Evolutionary conservation across 805 yeast genomes (phyloP), one percentile per base, ranked within the genome.

Genomic region (Nakazawaea molendinolei): DNA sequence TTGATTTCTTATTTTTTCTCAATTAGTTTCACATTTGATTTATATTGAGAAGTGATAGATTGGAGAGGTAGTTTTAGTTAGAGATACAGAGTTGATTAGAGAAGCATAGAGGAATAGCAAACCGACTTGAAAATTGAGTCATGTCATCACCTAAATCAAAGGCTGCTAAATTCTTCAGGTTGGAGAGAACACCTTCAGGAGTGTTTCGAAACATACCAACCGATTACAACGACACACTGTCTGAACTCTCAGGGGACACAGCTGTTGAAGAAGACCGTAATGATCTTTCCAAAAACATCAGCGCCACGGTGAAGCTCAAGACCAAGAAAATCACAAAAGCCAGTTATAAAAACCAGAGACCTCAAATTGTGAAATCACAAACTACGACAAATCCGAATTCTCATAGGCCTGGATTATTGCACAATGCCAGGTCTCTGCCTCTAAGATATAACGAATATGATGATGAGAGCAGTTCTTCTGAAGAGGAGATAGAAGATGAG

Each of bases 251-350:
- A 4, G 34, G 24, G 7, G 39, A 29, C 32, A n/a, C n/a, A 15
- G 10, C 13, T 5, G 8, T 5, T 35, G 31, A 8, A 27, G 23
- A 12, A 29, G 12, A 24, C 23, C 34, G 10, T 15, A 36, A 32
- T 28, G 36, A 27, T 17, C 25, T 37, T 7, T 27, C 33, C 5
- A 28, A 31, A 17, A 20, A 27, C 22, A 37, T 37, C 31, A 37
- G 40, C 32, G 40, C 40, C 33, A 37, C 40, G 5, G 33, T 37
- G 12, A 27, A 23, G 18, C 23, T 37, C 21, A 31, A 28, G n/a
- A 21, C 32, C 13, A 29, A 23, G 14, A 9, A 13, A 9, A 23
- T 6, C 15, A 16, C n/a, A 12, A 31, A 14, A 16, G 19, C 28
- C 23, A 21, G 17, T 15, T 18, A 12, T 15, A 9, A 20, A 12